Conservation (phyloP, 805 yeast species). For the Ogataea corticis region DNA sequence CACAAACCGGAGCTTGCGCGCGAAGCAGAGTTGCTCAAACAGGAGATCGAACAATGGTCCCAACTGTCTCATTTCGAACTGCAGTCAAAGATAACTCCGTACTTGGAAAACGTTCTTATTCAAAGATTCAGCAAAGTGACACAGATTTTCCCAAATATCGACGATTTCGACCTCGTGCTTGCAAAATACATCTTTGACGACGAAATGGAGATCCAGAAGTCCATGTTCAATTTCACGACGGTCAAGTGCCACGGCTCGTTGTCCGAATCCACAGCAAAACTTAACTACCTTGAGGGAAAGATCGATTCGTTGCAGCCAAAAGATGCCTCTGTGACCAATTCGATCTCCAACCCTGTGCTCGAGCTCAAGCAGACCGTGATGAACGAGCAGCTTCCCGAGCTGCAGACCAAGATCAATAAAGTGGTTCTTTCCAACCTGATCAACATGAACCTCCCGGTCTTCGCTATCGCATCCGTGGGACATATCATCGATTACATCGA, state of each 20-base stretch:
- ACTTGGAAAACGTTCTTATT: conserved; percentile 27
- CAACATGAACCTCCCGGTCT: conserved; percentile 29
- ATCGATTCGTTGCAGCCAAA: conserved; percentile 29
- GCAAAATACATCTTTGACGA: conserved; percentile 30
- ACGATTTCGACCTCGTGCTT: conserved; percentile 33
- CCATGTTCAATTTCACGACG: conserved; percentile 25
- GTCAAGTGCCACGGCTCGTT: conserved; percentile 34
- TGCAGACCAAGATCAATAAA: conserved; percentile 28
- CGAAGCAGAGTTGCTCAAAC: conserved; percentile 13
- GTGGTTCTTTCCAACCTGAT: conserved; percentile 25
- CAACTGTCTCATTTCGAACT: conserved; percentile 37
- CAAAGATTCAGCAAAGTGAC: conserved; percentile 30
- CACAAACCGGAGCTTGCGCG: conserved; percentile 13
- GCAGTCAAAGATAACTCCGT: conserved; percentile 35
- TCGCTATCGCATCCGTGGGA: conserved; percentile 27
- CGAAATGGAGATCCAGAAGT: conserved; percentile 24
- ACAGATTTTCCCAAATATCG: conserved; percentile 34
- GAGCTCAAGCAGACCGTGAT: conserved; percentile 19
- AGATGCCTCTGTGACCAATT: not conserved
- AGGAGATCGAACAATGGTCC: conserved; percentile 33
- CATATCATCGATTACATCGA: conserved; percentile 28
- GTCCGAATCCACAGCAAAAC: conserved; percentile 25
- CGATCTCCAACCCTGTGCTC: conserved; percentile 18
- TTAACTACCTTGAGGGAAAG: conserved; percentile 34
- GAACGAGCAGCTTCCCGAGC: conserved; percentile 28